These are phyloP conservation scores for Boletus eberwhitei DNA, from an alignment of 768 basidiomycete species.

Conservation along the genomic window DNA sequence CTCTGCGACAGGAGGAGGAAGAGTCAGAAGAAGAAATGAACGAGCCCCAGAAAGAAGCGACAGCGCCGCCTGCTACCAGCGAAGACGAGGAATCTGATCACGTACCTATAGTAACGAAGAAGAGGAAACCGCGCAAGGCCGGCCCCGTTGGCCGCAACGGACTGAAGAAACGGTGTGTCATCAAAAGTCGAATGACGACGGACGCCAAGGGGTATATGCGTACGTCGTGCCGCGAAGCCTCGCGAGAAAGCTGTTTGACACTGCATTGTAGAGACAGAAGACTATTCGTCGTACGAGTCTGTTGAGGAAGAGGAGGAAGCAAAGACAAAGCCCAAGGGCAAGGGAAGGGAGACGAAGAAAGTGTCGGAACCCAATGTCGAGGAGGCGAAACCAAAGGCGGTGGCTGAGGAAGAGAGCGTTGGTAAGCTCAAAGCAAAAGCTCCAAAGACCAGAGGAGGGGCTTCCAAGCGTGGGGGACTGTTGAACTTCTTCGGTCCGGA, in stretches of 20 bases:
- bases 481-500: constrained; percentile 34
- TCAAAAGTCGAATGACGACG: constrained; percentile 51
- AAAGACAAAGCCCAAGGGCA: constrained; percentile 20
- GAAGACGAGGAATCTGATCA: constrained; percentile 30
- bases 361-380: constrained; percentile 12
- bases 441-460: constrained; percentile 18
- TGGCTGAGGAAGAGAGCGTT: constrained; percentile 11
- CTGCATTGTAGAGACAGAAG: constrained; percentile 55
- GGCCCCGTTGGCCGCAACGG: constrained; percentile 79
- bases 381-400: constrained; percentile 11
- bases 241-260: neutral
- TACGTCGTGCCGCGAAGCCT: constrained; percentile 32
- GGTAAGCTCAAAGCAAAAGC: constrained; percentile 19
- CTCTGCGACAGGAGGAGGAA: constrained; percentile 22
- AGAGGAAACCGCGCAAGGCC: constrained; percentile 50
- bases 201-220: constrained; percentile 75
- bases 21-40: constrained; percentile 24
- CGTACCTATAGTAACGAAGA: constrained; percentile 34
- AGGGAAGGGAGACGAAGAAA: constrained; percentile 21
- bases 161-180: constrained; percentile 64
- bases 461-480: constrained; percentile 26
- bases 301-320: constrained; percentile 52
- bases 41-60: constrained; percentile 34
- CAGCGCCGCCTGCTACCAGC: constrained; percentile 25
- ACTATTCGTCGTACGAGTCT: constrained; percentile 80